Conservation (phyloP, 225 moss, liverwort and hornwort genomes). For the Sphagnum contortum region DNA sequence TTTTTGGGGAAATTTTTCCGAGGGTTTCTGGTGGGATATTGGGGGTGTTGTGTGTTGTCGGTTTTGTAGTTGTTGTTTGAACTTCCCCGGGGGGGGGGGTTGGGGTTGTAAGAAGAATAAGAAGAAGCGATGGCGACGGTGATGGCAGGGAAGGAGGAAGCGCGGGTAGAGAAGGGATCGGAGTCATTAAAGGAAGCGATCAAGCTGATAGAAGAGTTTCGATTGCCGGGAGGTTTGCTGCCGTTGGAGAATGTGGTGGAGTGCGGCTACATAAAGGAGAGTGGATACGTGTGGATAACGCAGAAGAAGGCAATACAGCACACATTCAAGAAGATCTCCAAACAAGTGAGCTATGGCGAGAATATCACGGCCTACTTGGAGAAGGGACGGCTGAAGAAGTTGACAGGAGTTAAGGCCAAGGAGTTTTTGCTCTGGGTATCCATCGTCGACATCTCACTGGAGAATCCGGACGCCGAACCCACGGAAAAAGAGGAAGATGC, state of each 20-base stretch:
- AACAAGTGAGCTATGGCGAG: conserved; percentile 25
- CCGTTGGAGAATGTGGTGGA: conserved; percentile 36
- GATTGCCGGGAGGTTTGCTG: conserved; percentile 26
- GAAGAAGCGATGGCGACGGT: too few relatives aligned
- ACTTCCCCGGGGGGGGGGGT: too few relatives aligned
- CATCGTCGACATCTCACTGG: conserved; percentile 4
- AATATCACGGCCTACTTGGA: conserved; percentile 24
- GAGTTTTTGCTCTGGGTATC: conserved; percentile 26
- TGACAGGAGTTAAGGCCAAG: conserved; percentile 37
- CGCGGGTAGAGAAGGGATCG: too few relatives aligned
- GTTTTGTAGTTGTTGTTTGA: too few relatives aligned
- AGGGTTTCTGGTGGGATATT: too few relatives aligned
- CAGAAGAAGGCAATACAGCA: conserved; percentile 23
- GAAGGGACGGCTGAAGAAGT: conserved; percentile 14
- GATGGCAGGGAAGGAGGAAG: too few relatives aligned
- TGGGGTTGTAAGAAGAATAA: too few relatives aligned
- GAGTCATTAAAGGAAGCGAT: conserved; percentile 23
- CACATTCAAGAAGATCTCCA: conserved; percentile 13
- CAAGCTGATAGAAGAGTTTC: conserved; percentile 14
- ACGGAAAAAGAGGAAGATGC: not conserved
- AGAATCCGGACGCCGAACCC: not conserved
- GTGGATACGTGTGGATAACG: conserved; percentile 38
- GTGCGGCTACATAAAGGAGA: conserved; percentile 25
- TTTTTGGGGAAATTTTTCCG: too few relatives aligned
- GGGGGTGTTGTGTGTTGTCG: too few relatives aligned